Evolutionary conservation across 2,329 filamentous ascomycete species (phyloP).

Genomic region (Colletotrichum australisinense): DNA sequence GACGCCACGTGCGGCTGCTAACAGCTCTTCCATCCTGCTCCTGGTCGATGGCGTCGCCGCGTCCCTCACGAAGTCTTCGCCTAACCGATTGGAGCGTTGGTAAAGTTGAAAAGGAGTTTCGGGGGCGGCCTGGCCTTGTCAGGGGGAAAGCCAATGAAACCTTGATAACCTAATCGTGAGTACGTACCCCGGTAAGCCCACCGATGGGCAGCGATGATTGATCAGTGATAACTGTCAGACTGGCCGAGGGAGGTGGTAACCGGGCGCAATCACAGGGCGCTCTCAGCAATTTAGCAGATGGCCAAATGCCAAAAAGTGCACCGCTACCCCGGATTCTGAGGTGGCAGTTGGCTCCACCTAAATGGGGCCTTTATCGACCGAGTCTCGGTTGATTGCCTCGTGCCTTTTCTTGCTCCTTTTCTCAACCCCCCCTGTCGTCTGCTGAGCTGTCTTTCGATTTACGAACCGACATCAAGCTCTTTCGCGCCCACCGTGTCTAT

Average conservation of each 20-base stretch:
- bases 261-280: background rate
- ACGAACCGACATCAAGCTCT: slow-evolving; percentile 24
- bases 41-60: background rate
- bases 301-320: slow-evolving; percentile 4
- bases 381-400: slow-evolving; percentile 15
- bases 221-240: too few species aligned
- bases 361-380: slow-evolving; percentile 19
- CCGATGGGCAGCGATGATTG: too few species aligned
- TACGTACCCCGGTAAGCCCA: background rate
- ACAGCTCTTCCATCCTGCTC: background rate
- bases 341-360: slow-evolving; percentile 17
- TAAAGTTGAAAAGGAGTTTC: too few species aligned
- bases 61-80: background rate
- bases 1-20: slow-evolving; percentile 9
- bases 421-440: slow-evolving; percentile 18
- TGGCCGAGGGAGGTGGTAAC: too few species aligned
- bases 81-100: background rate
- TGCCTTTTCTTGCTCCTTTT: slow-evolving; percentile 27
- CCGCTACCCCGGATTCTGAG: slow-evolving; percentile 34
- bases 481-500: background rate
- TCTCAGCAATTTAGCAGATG: background rate
- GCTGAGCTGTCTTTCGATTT: slow-evolving; percentile 14
- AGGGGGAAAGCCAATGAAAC: slow-evolving; percentile 14
- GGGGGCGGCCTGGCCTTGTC: background rate
- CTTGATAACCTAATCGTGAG: slow-evolving; percentile 20